Conservation (phyloP, 129 eudicot genomes). For the Oenanthe sinensis region DNA sequence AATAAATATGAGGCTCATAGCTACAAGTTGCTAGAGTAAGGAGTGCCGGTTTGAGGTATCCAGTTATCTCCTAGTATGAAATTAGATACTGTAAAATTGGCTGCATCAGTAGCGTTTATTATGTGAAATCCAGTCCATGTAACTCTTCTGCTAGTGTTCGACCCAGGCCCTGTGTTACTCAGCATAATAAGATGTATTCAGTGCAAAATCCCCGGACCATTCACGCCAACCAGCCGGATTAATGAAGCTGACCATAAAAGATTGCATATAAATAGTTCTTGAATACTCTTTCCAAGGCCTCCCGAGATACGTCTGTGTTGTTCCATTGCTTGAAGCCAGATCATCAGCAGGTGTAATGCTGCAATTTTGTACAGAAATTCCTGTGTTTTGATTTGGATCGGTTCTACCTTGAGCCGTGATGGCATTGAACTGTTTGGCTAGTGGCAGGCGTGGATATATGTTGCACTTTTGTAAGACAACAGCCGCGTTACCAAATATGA, state of each 20-base stretch:
- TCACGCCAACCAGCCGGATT: constrained; percentile 2
- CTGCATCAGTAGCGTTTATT: not conserved
- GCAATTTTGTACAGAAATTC: constrained; percentile 4
- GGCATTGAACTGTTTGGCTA: not conserved
- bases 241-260: not conserved
- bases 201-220: not conserved
- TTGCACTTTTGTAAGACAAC: constrained; percentile 1
- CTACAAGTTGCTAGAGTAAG: not conserved
- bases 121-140: constrained; percentile 1
- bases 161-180: constrained; percentile 7
- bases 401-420: constrained; percentile 5
- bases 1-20: not conserved
- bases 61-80: not conserved
- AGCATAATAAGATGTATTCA: constrained; percentile 7
- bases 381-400: not conserved
- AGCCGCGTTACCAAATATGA: constrained; percentile 4
- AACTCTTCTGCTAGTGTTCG: not conserved
- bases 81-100: not conserved
- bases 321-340: not conserved
- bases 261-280: not conserved
- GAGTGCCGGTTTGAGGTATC: not conserved
- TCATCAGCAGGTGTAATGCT: not conserved
- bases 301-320: constrained; percentile 4
- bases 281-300: constrained; percentile 10
- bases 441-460: not conserved